These are phyloP conservation scores for Blakeslea trispora DNA, from an alignment of 371 early-diverging fungal species.

Conservation along the genomic window DNA sequence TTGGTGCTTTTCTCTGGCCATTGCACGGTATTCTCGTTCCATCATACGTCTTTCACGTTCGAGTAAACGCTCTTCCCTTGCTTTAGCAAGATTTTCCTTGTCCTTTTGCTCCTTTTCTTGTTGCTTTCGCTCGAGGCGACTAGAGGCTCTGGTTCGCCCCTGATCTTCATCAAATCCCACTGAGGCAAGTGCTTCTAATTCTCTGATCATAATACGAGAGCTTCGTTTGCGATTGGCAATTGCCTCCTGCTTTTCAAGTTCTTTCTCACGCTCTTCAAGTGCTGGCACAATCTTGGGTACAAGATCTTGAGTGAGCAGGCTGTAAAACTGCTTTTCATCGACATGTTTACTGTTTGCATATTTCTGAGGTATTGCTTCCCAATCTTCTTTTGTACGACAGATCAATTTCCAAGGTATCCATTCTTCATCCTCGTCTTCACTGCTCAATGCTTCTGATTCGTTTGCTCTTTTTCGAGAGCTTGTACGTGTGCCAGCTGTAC, in stretches of 20 bases:
- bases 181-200: conserved; percentile 50
- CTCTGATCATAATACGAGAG: conserved; percentile 63
- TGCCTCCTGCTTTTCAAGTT: conserved; percentile 54
- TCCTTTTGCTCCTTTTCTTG: conserved; percentile 37
- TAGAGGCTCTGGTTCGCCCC: conserved; percentile 21
- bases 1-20: conserved; percentile 35
- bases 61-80: conserved; percentile 52
- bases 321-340: conserved; percentile 61
- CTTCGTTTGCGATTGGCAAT: conserved; percentile 66
- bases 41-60: conserved; percentile 54
- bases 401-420: conserved; percentile 53
- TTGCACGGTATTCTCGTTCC: conserved; percentile 35
- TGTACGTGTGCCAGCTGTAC: conserved; percentile 15
- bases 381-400: conserved; percentile 58
- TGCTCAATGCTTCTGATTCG: neutral
- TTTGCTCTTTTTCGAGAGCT: conserved; percentile 17
- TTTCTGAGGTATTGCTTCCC: conserved; percentile 59
- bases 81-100: conserved; percentile 40
- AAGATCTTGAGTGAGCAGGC: conserved; percentile 53
- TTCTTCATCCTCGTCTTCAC: conserved; percentile 35
- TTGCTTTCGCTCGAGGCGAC: conserved; percentile 45
- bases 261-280: conserved; percentile 56
- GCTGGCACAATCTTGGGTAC: conserved; percentile 63
- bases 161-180: neutral
- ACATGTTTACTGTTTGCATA: conserved; percentile 56